These are phyloP conservation scores for Arbutus unedo DNA, from an alignment of 148 eudicot species.

Conservation along the genomic window DNA sequence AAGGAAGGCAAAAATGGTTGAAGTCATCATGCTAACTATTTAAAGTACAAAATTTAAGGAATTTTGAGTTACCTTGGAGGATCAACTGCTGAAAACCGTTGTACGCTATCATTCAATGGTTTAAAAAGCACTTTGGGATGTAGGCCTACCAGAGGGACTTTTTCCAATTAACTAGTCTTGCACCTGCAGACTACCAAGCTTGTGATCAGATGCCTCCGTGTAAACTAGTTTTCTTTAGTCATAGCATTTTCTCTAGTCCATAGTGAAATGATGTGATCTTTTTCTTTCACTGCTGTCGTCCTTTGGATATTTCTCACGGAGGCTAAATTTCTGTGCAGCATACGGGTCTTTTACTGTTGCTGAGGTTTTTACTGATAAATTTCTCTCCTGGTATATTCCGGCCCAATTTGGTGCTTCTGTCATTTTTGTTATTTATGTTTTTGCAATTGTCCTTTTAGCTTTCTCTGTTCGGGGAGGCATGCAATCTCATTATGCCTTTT, in stretches of 20 bases:
- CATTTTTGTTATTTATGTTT: background rate
- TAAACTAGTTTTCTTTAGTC: background rate
- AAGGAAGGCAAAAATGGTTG: background rate
- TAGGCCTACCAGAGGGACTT: background rate
- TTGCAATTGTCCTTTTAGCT: background rate
- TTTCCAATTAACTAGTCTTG: constrained; percentile 5
- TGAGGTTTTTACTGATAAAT: constrained; percentile 79
- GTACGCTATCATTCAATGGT: background rate
- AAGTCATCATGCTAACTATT: background rate
- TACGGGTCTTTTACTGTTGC: constrained; percentile 89
- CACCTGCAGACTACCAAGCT: background rate
- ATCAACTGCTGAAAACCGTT: background rate
- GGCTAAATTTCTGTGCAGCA: constrained; percentile 49
- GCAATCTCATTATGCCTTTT: constrained; percentile 14
- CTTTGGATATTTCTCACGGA: constrained; percentile 13
- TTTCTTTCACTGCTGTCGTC: background rate
- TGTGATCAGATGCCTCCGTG: background rate
- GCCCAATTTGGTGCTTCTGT: constrained; percentile 6
- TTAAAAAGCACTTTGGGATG: background rate
- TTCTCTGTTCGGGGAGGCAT: background rate
- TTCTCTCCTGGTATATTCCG: constrained; percentile 66
- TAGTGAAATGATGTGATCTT: background rate
- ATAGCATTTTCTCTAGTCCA: background rate
- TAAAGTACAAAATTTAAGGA: background rate
- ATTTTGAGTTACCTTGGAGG: background rate